Base-by-base conservation (phyloP, 1,284 basidiomycete species). In the Malassezia dermatis region DNA sequence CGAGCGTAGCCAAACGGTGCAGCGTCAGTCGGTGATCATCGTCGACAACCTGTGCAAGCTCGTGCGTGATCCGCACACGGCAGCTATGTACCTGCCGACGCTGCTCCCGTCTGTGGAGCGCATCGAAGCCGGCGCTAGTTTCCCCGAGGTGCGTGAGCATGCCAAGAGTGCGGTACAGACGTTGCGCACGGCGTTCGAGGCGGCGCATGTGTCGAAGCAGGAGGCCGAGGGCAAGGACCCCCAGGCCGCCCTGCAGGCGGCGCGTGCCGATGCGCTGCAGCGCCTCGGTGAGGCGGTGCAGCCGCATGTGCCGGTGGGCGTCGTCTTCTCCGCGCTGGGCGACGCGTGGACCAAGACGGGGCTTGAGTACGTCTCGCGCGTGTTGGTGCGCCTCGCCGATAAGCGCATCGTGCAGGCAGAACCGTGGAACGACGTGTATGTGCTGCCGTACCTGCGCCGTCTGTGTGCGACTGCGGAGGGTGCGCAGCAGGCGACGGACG, bases 1-100 rank as follows among this genome's bases (percentile, higher is more conserved):
- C 73, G 93, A 96, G 76, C 83, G 93, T 63, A 91, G 88, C 62
- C 94, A 91, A 83, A 76, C 73, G 44, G 77, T 78, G 19, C 76
- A 78, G 66, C 73, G 77, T 32, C 90, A 95, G 73, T 88, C 67
- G n/a, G 69, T 71, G 41, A 86, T 98, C 51, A 88, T 98, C 67
- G 84, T 93, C 59, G 90, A 93, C 75, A 98, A 98, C 78, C 81
- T 98, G 53, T 93, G 96, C 77, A 98, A 96, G 78, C 85, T 98
- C 53, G 94, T 98, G 42, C 85, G 93, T 56, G 84, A 94, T 69
- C 88, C 88, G 4, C 84, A 82, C 61, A 83, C 95, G 50, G 93
- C 94, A 44, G 89, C 89, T 10, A 81, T 82, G 44, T 93, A 96
- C 78, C 81, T 95, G 28, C 87, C 86, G 62, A 81, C 84, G 44